These are phyloP conservation scores for Ophiostoma himal-ulmi DNA, from an alignment of 2,329 filamentous ascomycete species.

Conservation along the genomic window DNA sequence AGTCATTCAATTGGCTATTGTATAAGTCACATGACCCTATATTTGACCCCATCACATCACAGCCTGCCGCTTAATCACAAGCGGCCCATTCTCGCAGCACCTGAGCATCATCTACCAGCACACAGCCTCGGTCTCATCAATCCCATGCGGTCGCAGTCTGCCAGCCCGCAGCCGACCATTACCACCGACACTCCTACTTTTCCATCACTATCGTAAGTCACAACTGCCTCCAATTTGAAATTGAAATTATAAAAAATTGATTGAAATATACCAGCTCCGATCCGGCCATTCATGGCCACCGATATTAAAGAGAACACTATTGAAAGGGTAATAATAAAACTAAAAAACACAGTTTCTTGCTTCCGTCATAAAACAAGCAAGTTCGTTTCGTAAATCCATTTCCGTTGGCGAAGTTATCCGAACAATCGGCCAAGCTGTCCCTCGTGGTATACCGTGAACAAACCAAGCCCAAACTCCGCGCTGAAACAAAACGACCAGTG, in stretches of 20 bases:
- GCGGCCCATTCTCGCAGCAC: not conserved
- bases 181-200: too few relatives aligned
- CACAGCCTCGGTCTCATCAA: not conserved
- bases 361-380: constrained; percentile 18
- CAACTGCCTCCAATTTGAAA: not conserved
- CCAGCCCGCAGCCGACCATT: too few relatives aligned
- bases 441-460: constrained; percentile 19
- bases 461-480: constrained; percentile 44
- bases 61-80: not conserved
- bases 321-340: not conserved
- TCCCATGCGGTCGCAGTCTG: not conserved
- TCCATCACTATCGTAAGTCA: not conserved
- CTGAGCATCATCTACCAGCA: not conserved
- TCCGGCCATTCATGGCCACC: not conserved
- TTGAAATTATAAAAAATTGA: constrained; percentile 1
- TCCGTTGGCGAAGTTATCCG: constrained; percentile 18
- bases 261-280: not conserved
- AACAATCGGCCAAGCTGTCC: constrained; percentile 21
- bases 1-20: constrained; percentile 2
- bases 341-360: constrained; percentile 17
- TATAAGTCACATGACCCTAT: not conserved
- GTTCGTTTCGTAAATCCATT: constrained; percentile 19
- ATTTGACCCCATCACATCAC: not conserved
- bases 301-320: constrained; percentile 9
- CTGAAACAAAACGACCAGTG: constrained; percentile 37